phyloP scores from a whole-genome alignment of 768 basidiomycete species.

The Macrocybe gigantea region DNA sequence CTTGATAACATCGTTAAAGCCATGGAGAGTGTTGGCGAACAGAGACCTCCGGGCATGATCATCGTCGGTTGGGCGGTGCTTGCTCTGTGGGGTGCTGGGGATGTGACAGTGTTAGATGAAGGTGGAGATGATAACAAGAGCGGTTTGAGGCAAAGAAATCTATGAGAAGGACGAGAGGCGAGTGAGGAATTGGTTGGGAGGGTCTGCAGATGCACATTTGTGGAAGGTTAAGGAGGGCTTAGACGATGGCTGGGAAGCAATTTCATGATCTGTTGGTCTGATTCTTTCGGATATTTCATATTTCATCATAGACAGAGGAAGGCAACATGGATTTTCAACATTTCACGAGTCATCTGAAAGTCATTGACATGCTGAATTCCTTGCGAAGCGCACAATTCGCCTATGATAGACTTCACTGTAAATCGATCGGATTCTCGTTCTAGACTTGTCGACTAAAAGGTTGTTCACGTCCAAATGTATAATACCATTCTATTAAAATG shows the following conservation, averaged over 20 bases:
- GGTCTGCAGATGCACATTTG: constrained; percentile 24
- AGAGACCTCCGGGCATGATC: constrained; percentile 95
- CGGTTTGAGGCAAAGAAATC: too few species aligned
- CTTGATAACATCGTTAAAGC: constrained; percentile 64
- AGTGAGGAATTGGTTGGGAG: constrained; percentile 57
- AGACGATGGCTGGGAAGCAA: constrained; percentile 30
- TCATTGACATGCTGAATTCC: too few species aligned
- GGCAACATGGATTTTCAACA: too few species aligned
- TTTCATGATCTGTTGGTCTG: constrained; percentile 3
- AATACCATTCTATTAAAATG: too few species aligned
- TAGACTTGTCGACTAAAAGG: too few species aligned
- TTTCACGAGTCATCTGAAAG: too few species aligned
- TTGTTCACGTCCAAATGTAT: too few species aligned
- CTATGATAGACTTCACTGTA: too few species aligned
- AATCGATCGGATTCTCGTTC: too few species aligned
- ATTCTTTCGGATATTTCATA: not conserved
- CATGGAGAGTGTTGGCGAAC: constrained; percentile 71
- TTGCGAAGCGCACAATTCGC: too few species aligned
- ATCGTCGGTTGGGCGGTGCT: constrained; percentile 89
- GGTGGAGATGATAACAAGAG: constrained; percentile 22
- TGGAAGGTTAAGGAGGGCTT: constrained; percentile 71
- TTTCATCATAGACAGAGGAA: not conserved
- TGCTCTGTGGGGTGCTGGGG: constrained; percentile 67
- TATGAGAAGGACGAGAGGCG: constrained; percentile 35
- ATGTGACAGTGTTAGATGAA: constrained; percentile 66